Evolutionary conservation across 1,284 basidiomycete species (phyloP), one percentile per base, ranked within the genome.

Genomic region (Clitocybe nebularis): DNA sequence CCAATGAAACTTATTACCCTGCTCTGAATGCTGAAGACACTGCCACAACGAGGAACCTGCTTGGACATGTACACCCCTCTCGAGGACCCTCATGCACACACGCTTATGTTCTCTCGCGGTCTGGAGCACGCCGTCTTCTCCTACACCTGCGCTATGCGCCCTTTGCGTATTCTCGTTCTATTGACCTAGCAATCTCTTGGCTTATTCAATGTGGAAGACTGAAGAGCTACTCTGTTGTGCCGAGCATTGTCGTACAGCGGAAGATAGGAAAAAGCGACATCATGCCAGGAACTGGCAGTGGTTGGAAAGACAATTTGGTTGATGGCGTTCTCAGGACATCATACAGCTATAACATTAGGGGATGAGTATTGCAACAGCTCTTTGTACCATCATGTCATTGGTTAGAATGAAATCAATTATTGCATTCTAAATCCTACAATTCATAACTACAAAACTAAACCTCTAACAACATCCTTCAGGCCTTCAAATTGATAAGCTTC

Each of bases 151-250:
- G 64, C 0, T 64, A 81, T 49, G 67, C 79, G 14, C 78, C 74
- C 0, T 89, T 89, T 52, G 81, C 83, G 0, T 89, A 86, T 54
- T 84, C 84, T 1, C 78, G 88, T 7, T 82, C 86, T 0, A 71
- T 87, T 42, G 83, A 90, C 50, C 84, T 88, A 51, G 85, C 83
- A 3, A 64, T 84, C 17, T 69, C 81, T 1, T 88, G 84, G 79
- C 71, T 90, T 19, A 68, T 89, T 10, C 57, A 67, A 48, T 76
- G 67, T 39, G 68, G 69, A 5, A 66, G 77, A 28, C 47, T 86
- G 25, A 72, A 67, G 36, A 68, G 74, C 23, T 86, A 72, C 50
- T 82, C 80, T 0, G 57, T 85, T 11, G 79, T 84, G 0, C 81
- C 81, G 0, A 82, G 78, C 46, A 53, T 87, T 3, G 66, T 81